Base-by-base conservation (phyloP, 1,139 yeast genomes). In the Sugiyamaella japonica region DNA sequence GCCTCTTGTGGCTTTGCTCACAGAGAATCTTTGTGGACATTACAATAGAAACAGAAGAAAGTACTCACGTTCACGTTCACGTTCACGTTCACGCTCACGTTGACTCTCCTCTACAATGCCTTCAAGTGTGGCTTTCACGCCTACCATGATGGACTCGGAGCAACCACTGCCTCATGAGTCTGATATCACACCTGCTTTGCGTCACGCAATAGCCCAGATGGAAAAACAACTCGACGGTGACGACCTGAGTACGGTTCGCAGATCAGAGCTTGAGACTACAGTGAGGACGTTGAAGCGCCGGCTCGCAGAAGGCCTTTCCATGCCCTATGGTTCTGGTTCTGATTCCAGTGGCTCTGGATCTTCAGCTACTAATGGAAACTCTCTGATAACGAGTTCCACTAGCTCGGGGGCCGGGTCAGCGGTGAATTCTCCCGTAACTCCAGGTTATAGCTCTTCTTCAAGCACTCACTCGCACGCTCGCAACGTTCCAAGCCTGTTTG, bases 161-260 rank as follows among this genome's bases (percentile, higher is more conserved):
- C 38, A 34, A 29, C 25, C 28, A 13, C 7, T 7, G 44, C 37
- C 29, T 13, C n/a, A 20, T 13, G 46, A 15, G 10, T 36, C 48
- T 17, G 48, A 44, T 20, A 44, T 44, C 29, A 44, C n/a, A n/a
- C 16, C 39, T 5, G 39, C 48, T 31, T 15, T 44, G 7, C 17
- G 4, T 5, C 31, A 36, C n/a, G 48, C 48, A 5, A 44, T 44
- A 16, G n/a, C 38, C 23, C 48, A 32, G 12, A 44, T 44, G 39
- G 39, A 44, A 32, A 25, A 28, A 17, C 29, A 32, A 13, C 31
- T 44, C 8, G 9, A 32, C 12, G 2, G 38, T 7, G 28, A 29
- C 13, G 7, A 20, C 12, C 20, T 44, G 29, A 10, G 38, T 2
- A 16, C 8, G 1, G 17, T 8, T 7, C 16, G 31, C 7, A 10